Percentiles rank a stretch among this genome's conserved stretches.
Conservation (phyloP, 1,284 basidiomycete species). For the Golubevia pallescens region DNA sequence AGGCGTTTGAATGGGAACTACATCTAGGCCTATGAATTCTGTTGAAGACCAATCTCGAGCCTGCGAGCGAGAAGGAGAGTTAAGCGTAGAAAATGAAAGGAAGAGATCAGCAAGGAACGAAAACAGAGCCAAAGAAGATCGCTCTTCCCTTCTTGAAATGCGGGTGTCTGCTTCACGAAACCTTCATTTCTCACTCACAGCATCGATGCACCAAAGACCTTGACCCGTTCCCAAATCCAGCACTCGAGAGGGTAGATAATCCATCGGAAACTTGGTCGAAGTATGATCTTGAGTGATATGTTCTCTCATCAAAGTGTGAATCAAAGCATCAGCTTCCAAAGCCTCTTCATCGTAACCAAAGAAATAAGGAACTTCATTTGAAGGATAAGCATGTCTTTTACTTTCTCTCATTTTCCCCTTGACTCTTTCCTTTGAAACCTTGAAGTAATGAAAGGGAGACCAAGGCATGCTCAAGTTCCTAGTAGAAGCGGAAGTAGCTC, state of each 20-base stretch:
- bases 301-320: constrained; percentile 8
- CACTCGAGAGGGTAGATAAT: constrained; percentile 25
- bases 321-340: constrained; percentile 21
- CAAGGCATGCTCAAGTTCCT: constrained; percentile 11
- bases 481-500: background rate
- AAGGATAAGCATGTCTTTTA: constrained; percentile 27
- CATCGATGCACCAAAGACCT: constrained; percentile 37
- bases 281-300: constrained; percentile 11
- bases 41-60: constrained; percentile 32
- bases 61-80: too few relatives aligned
- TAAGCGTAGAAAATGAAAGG: too few relatives aligned
- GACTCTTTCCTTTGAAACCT: constrained; percentile 11
- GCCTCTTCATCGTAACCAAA: constrained; percentile 26
- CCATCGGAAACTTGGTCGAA: constrained; percentile 23
- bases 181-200: too few relatives aligned
- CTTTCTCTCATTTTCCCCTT: constrained; percentile 28
- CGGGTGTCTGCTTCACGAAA: too few relatives aligned
- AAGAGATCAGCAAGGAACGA: too few relatives aligned
- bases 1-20: constrained; percentile 37
- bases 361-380: constrained; percentile 31
- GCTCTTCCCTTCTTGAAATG: too few relatives aligned
- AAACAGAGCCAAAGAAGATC: too few relatives aligned
- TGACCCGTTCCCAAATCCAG: constrained; percentile 37
- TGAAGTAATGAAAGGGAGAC: constrained; percentile 33
- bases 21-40: constrained; percentile 46